Base-by-base conservation (phyloP, 1,284 basidiomycete genomes). In the Cutaneotrichosporon cutaneum region DNA sequence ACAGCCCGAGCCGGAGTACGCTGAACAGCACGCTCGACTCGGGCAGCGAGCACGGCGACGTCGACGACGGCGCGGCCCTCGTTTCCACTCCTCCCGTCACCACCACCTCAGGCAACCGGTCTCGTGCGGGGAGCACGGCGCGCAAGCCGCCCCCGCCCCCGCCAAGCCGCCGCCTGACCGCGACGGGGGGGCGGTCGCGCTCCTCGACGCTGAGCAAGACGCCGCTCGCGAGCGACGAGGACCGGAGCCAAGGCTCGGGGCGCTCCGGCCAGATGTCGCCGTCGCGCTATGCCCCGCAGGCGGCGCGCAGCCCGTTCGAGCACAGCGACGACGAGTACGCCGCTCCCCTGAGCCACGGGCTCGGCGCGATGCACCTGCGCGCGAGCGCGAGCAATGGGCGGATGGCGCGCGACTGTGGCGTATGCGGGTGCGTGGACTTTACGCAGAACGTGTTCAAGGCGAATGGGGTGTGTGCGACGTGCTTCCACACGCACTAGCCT, bases 371-470 rank as follows among this genome's bases (percentile, higher is more conserved):
- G 65, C 72, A 67, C 71, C 70, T 77, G 71, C 70, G 81, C n/a
- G 13, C 21, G n/a, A 80, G 47, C 70, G 70, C 39, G 79, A 76
- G n/a, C n/a, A n/a, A 54, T 60, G 32, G 45, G 21, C 18, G 72
- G 16, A n/a, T n/a, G n/a, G 11, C 36, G 24, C n/a, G 30, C 63
- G 54, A 65, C 61, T 77, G 72, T 66, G 65, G 60, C 13, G 47
- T 47, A 9, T 77, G 76, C 54, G 76, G 77, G 16, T 85, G 85
- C 72, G 70, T 65, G 22, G 80, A 83, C 65, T 85, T 86, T 72
- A 83, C 82, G 70, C 85, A 86, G 77, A 85, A 85, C 68, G 83
- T 84, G 54, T 87, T 86, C 80, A 85, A 86, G 77, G 76, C 82
- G 30, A 80, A 81, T 64, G 85, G 85, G n/a, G 83, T 84, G 77